Conservation (phyloP, 495 filamentous ascomycete species). For the Penicillium salamii region DNA sequence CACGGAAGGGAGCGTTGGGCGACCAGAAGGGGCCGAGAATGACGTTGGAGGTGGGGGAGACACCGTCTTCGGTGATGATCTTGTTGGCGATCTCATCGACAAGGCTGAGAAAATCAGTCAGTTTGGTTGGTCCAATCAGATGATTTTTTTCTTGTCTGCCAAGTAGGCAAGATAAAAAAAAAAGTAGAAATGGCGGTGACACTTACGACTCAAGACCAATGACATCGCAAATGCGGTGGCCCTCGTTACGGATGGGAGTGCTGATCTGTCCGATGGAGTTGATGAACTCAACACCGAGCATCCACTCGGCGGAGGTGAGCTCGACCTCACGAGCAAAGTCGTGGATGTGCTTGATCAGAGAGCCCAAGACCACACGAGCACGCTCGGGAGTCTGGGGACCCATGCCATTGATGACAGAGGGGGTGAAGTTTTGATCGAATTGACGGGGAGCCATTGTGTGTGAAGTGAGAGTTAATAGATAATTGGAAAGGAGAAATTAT, state of each 20-base stretch:
- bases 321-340: slow-evolving; percentile 82
- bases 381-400: slow-evolving; percentile 69
- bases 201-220: slow-evolving; percentile 78
- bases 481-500: not conserved
- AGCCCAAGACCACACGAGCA: slow-evolving; percentile 60
- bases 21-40: slow-evolving; percentile 90
- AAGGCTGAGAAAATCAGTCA: slow-evolving; percentile 43
- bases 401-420: slow-evolving; percentile 70
- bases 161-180: not conserved
- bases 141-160: not conserved
- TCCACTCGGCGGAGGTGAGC: slow-evolving; percentile 77
- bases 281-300: slow-evolving; percentile 67
- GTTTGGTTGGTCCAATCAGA: not conserved
- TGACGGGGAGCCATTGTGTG: slow-evolving; percentile 35
- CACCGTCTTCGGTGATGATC: slow-evolving; percentile 64
- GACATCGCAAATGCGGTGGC: slow-evolving; percentile 74
- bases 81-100: slow-evolving; percentile 86
- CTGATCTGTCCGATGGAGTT: slow-evolving; percentile 53
- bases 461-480: not conserved
- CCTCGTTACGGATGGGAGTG: slow-evolving; percentile 65
- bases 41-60: slow-evolving; percentile 73
- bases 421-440: slow-evolving; percentile 76
- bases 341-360: slow-evolving; percentile 73
- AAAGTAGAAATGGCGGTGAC: not conserved
- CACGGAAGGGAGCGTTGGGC: slow-evolving; percentile 75